Evolutionary conservation across 2,329 filamentous ascomycete species (phyloP).

Genomic region (Arthroderma sp.): DNA sequence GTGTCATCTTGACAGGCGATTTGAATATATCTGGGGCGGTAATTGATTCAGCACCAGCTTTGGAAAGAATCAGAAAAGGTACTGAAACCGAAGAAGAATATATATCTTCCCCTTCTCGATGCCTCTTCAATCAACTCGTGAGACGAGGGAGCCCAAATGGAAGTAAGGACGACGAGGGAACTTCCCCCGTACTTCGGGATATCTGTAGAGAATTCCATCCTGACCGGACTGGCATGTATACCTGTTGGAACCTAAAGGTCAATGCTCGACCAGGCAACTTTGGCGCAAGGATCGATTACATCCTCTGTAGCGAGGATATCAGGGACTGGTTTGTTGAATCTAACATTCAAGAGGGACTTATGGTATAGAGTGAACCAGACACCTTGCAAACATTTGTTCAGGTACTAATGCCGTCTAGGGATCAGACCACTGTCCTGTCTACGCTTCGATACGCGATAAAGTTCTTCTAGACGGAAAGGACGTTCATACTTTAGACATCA

Average conservation of each 20-base stretch:
- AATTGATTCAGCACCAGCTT: constrained; percentile 63
- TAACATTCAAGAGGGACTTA: constrained; percentile 83
- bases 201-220: constrained; percentile 72
- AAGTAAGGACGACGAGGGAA: constrained; percentile 54
- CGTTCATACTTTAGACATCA: constrained; percentile 53
- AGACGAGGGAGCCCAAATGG: constrained; percentile 58
- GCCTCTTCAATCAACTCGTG: constrained; percentile 76
- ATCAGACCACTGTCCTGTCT: constrained; percentile 94
- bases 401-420: constrained; percentile 41
- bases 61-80: constrained; percentile 60
- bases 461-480: constrained; percentile 43
- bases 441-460: constrained; percentile 55
- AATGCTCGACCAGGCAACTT: constrained; percentile 95
- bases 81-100: constrained; percentile 59
- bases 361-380: constrained; percentile 35
- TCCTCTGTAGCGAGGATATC: constrained; percentile 70
- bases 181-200: constrained; percentile 67
- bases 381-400: neutral
- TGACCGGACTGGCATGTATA: constrained; percentile 78
- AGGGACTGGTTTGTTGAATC: constrained; percentile 66
- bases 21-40: constrained; percentile 63
- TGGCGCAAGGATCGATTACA: constrained; percentile 85
- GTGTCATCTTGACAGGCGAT: constrained; percentile 76
- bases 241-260: constrained; percentile 89
- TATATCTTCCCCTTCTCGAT: constrained; percentile 57